Evolutionary conservation across 2,329 filamentous ascomycete species (phyloP), one percentile per base, ranked within the genome.

Genomic region (Tolypocladium guangdongense): DNA sequence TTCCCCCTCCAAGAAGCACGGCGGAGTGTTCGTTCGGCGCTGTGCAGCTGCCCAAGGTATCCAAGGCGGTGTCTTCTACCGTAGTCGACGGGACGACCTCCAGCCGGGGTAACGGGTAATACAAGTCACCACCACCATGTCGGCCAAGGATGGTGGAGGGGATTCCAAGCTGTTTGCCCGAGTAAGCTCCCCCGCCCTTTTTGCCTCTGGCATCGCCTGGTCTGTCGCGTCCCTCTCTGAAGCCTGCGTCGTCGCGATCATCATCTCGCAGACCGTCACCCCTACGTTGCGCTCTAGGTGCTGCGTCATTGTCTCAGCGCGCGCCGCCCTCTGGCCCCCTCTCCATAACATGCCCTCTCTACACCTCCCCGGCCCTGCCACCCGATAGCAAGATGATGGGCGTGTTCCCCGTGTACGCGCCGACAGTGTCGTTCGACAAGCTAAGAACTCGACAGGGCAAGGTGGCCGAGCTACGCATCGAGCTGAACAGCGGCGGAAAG

Each of bases 121-220:
- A 32, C 43, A 12, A 32, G 27, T 27, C 41, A 27, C 43, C 43
- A n/a, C 60, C 68, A 72, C 64, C 65, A 83, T 83, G 79, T 77
- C 80, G 64, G 74, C 68, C 65, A 71, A 76, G 57, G 74, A 65
- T 57, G 63, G 83, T 71, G 89, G 88, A 75, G 90, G 93, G 74
- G 93, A 97, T 83, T 95, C 93, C 76, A 97, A 96, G 83, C 86
- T 99, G 76, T 99, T 99, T 78, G 92, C 93, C 72, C 85, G 93
- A 78, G 93, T 99, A 82, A 78, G 79, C 71, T 54, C 56, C 41
- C 49, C 27, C 49, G 22, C 48, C 52, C 55, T 60, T 51, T 54
- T 56, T 56, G 45, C 37, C 47, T 55, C 52, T 45, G 48, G 45
- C 51, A 39, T 14, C 20, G 22, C 11, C 39, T 37, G 27, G 16